These are phyloP conservation scores for Tetrahymena thermophila DNA, from an alignment of 73 alveolate species.

Conservation along the genomic window DNA sequence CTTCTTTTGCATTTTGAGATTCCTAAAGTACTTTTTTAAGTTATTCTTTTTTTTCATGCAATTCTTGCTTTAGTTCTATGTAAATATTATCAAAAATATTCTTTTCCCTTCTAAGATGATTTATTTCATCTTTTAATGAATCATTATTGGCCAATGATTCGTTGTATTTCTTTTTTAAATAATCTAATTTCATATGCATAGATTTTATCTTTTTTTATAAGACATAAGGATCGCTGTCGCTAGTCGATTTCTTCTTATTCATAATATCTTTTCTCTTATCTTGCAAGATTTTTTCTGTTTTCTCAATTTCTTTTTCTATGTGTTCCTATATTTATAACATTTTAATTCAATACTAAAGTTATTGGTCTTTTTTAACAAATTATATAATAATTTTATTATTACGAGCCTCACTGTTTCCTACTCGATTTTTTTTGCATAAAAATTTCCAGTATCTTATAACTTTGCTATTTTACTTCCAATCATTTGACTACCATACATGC, in stretches of 20 bases:
- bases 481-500: background rate
- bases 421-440: background rate
- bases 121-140: constrained; percentile 49
- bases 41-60: constrained; percentile 25
- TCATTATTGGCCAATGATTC: constrained; percentile 53
- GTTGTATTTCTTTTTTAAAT: constrained; percentile 54
- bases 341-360: background rate
- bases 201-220: constrained; percentile 46
- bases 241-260: background rate
- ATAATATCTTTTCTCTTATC: background rate
- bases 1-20: constrained; percentile 48
- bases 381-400: background rate
- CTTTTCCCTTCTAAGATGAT: constrained; percentile 62
- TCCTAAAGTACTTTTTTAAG: constrained; percentile 5
- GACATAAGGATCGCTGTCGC: background rate
- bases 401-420: background rate
- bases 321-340: background rate
- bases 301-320: background rate
- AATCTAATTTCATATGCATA: constrained; percentile 64
- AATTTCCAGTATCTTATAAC: background rate
- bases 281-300: background rate
- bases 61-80: constrained; percentile 29
- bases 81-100: constrained; percentile 27
- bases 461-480: background rate
- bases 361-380: background rate